Percentiles rank a stretch among this genome's conserved stretches.
Evolutionary conservation across 2,329 filamentous ascomycete genomes (phyloP).

Genomic region (Botrytis porri): DNA sequence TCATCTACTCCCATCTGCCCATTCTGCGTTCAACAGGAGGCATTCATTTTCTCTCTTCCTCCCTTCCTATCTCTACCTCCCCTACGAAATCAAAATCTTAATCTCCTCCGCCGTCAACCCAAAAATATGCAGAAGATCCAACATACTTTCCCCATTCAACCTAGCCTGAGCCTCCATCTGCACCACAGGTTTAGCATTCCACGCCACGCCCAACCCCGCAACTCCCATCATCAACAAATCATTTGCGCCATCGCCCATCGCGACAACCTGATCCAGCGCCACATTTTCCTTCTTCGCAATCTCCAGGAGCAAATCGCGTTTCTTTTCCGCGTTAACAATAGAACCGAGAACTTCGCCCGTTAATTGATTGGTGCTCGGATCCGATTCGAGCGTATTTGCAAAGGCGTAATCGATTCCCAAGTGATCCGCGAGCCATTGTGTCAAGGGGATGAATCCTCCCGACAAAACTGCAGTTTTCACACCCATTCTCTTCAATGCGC

Average conservation of each 20-base stretch:
- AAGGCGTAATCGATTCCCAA: conserved; percentile 84
- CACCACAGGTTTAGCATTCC: conserved; percentile 80
- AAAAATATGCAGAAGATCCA: conserved; percentile 72
- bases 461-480: conserved; percentile 88
- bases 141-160: conserved; percentile 66
- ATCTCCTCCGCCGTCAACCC: conserved; percentile 68
- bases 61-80: neutral
- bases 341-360: conserved; percentile 70
- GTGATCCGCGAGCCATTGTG: conserved; percentile 76
- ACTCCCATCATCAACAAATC: conserved; percentile 76
- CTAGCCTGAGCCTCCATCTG: conserved; percentile 73
- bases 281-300: conserved; percentile 68
- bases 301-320: conserved; percentile 66
- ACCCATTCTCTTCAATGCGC: conserved; percentile 71
- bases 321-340: conserved; percentile 75
- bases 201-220: conserved; percentile 75
- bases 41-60: neutral
- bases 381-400: conserved; percentile 78
- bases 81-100: conserved; percentile 41
- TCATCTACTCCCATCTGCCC: accelerated
- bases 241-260: conserved; percentile 79
- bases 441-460: conserved; percentile 87
- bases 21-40: neutral
- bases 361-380: conserved; percentile 52
- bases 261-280: conserved; percentile 63